These are phyloP conservation scores for Aaosphaeria pasadenensis DNA, from an alignment of 2,329 filamentous ascomycete species.

Conservation along the genomic window DNA sequence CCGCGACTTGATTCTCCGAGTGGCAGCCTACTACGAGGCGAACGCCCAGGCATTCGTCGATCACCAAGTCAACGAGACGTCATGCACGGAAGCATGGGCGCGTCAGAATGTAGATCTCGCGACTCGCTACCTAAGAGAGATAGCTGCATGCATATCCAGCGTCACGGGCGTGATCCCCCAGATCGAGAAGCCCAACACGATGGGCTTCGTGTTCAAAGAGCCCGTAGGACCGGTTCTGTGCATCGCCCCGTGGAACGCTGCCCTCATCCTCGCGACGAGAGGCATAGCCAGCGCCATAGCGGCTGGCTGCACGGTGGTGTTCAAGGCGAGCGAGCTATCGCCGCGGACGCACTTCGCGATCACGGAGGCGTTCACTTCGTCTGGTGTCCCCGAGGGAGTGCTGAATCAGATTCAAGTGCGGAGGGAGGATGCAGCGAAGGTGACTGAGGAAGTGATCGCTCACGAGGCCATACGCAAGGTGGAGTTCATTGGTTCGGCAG, in stretches of 20 bases:
- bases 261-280: slow-evolving; percentile 13
- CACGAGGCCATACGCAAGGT: slow-evolving; percentile 40
- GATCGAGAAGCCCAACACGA: slow-evolving; percentile 21
- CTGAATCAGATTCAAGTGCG: slow-evolving; percentile 16
- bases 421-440: slow-evolving; percentile 11
- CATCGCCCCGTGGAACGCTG: slow-evolving; percentile 22
- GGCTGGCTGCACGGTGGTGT: slow-evolving; percentile 21
- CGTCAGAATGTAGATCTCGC: slow-evolving; percentile 29
- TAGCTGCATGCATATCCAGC: slow-evolving; percentile 14
- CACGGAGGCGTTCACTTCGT: slow-evolving; percentile 21
- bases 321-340: slow-evolving; percentile 20
- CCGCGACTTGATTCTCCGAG: slow-evolving; percentile 23
- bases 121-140: slow-evolving; percentile 24
- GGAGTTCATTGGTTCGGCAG: slow-evolving; percentile 39
- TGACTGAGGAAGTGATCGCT: slow-evolving; percentile 28
- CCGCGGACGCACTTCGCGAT: slow-evolving; percentile 14
- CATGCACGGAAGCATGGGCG: slow-evolving; percentile 39
- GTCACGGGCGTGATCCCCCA: slow-evolving; percentile 18
- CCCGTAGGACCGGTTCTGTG: slow-evolving; percentile 21
- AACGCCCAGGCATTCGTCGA: slow-evolving; percentile 17
- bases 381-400: slow-evolving; percentile 36
- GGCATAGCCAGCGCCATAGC: slow-evolving; percentile 23
- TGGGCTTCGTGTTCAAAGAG: slow-evolving; percentile 31
- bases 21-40: slow-evolving; percentile 24
- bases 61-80: slow-evolving; percentile 27